These are phyloP conservation scores for Ciborinia camelliae DNA, from an alignment of 2,329 filamentous ascomycete genomes.

Conservation along the genomic window DNA sequence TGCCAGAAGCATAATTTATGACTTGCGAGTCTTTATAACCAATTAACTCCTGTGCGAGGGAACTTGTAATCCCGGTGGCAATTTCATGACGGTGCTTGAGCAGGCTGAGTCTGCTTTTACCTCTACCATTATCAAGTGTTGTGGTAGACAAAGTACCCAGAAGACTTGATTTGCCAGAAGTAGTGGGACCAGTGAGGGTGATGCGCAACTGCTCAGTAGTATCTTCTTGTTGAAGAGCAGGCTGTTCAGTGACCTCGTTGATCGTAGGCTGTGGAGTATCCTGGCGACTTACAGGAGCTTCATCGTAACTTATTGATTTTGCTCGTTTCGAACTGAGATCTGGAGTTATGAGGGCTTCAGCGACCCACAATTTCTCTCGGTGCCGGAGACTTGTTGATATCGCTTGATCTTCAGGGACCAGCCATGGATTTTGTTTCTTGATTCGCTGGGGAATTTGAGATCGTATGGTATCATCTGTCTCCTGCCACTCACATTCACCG, in stretches of 20 bases:
- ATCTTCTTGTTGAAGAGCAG: conserved; percentile 13
- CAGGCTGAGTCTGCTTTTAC: conserved; percentile 82
- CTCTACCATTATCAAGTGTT: conserved; percentile 84
- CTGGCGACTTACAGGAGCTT: neutral
- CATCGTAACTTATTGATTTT: conserved; percentile 1
- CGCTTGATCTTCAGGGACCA: neutral
- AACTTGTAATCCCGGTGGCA: conserved; percentile 86
- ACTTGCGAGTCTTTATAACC: conserved; percentile 66
- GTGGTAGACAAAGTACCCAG: conserved; percentile 86
- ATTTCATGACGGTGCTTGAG: conserved; percentile 94
- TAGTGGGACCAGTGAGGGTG: conserved; percentile 83
- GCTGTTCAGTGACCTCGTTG: neutral
- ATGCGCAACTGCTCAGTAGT: conserved; percentile 69
- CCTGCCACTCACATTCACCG: conserved; percentile 73
- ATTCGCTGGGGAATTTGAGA: conserved; percentile 20
- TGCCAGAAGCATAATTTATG: conserved; percentile 80
- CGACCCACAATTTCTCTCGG: conserved; percentile 71
- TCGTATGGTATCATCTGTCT: conserved; percentile 18
- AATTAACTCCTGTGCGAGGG: conserved; percentile 87
- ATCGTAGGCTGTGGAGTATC: conserved; percentile 11
- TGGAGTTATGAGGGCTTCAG: conserved; percentile 84
- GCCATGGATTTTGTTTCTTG: conserved; percentile 25
- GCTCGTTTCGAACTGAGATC: conserved; percentile 48
- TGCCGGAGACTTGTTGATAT: conserved; percentile 28
- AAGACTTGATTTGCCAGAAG: conserved; percentile 87